Conservation (phyloP, 805 yeast species). For the Millerago galiae region DNA sequence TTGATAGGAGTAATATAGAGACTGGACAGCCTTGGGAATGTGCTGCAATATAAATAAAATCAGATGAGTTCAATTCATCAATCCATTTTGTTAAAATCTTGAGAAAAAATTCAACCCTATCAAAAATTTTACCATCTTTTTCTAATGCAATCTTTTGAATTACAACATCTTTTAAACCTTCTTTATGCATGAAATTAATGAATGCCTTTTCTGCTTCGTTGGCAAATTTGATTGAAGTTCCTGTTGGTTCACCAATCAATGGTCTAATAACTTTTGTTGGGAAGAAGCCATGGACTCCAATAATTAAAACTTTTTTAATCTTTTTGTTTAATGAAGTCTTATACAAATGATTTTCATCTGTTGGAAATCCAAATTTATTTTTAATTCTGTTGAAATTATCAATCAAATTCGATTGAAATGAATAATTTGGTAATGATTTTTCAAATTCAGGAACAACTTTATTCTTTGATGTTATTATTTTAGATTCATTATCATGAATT, state of each 20-base stretch:
- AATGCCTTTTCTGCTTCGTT: slow-evolving; percentile 83
- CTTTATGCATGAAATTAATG: slow-evolving; percentile 51
- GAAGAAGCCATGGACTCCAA: slow-evolving; percentile 96
- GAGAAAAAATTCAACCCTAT: slow-evolving; percentile 77
- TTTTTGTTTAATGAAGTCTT: slow-evolving; percentile 11
- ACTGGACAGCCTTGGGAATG: slow-evolving; percentile 98
- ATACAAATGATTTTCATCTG: slow-evolving; percentile 23
- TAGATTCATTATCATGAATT: too few species aligned
- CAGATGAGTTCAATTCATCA: slow-evolving; percentile 51
- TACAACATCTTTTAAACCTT: slow-evolving; percentile 34
- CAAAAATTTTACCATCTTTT: slow-evolving; percentile 85
- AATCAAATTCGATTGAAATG: slow-evolving; percentile 13
- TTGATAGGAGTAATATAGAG: slow-evolving; percentile 69
- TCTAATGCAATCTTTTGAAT: slow-evolving; percentile 91
- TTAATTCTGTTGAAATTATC: slow-evolving; percentile 19
- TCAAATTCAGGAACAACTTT: slow-evolving; percentile 23
- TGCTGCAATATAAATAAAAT: slow-evolving; percentile 83
- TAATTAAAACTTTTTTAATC: slow-evolving; percentile 61
- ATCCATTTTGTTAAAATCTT: slow-evolving; percentile 64
- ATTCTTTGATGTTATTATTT: slow-evolving; percentile 8
- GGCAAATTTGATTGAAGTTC: slow-evolving; percentile 87
- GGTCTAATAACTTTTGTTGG: slow-evolving; percentile 84
- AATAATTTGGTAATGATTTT: slow-evolving; percentile 18
- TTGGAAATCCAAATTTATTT: slow-evolving; percentile 20
- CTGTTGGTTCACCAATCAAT: slow-evolving; percentile 91